A percentile compares a stretch with the other conserved stretches of the same genome.
phyloP scores from a whole-genome alignment of 495 filamentous ascomycete species.

The Aspergillus ostianus region DNA sequence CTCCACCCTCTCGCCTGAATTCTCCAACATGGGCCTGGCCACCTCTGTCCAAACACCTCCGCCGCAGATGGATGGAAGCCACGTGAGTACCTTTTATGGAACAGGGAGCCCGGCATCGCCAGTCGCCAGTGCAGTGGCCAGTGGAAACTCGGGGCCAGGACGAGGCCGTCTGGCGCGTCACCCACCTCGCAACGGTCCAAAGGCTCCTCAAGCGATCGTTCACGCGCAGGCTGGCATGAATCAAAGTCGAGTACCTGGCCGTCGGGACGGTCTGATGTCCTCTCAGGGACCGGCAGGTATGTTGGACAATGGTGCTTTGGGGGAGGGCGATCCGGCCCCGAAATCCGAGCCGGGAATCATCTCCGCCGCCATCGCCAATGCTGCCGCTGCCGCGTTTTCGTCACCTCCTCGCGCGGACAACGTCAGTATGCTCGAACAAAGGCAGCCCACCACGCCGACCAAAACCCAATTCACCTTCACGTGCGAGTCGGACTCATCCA shows the following conservation, averaged over 20 bases:
- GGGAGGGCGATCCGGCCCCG: slow-evolving; percentile 30
- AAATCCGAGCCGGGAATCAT: slow-evolving; percentile 73
- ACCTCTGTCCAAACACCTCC: slow-evolving; percentile 42
- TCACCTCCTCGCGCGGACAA: slow-evolving; percentile 63
- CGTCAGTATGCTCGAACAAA: slow-evolving; percentile 71
- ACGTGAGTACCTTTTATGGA: slow-evolving; percentile 57
- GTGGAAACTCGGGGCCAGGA: slow-evolving; percentile 73
- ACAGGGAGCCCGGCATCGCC: slow-evolving; percentile 50
- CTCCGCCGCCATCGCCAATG: slow-evolving; percentile 83
- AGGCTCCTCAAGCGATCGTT: slow-evolving; percentile 57
- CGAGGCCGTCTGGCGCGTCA: slow-evolving; percentile 73
- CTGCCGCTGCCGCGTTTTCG: slow-evolving; percentile 69
- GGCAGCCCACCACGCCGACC: slow-evolving; percentile 59
- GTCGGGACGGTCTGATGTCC: slow-evolving; percentile 41
- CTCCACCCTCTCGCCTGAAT: slow-evolving; percentile 58
- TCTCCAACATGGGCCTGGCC: slow-evolving; percentile 60
- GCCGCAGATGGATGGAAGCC: slow-evolving; percentile 42
- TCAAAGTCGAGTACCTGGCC: slow-evolving; percentile 32
- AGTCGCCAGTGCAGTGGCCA: slow-evolving; percentile 52
- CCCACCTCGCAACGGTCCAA: slow-evolving; percentile 44
- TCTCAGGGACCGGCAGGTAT: slow-evolving; percentile 40
- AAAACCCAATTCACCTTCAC: slow-evolving; percentile 92
- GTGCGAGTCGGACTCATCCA: slow-evolving; percentile 72
- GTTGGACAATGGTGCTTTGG: slow-evolving; percentile 4
- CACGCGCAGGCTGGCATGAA: slow-evolving; percentile 40